Conservation (phyloP, 306 rosid genomes). For the Prunus padus region DNA sequence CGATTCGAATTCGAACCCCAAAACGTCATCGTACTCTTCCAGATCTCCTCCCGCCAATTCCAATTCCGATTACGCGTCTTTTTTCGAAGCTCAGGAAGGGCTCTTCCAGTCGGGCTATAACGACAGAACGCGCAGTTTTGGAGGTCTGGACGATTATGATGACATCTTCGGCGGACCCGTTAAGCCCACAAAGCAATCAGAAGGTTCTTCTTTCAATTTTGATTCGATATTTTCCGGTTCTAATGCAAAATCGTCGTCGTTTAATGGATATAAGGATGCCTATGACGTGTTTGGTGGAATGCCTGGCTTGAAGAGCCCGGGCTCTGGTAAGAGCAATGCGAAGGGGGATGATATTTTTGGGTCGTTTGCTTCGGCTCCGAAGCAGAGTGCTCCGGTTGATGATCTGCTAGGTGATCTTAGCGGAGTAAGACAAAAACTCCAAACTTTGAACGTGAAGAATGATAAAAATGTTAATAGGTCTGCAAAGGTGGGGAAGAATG, state of each 20-base stretch:
- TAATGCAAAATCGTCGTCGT: constrained; percentile 29
- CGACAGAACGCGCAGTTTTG: constrained; percentile 29
- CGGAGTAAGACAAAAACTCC: constrained; percentile 21
- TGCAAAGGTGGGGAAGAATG: constrained; percentile 6
- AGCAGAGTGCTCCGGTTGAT: constrained; percentile 42
- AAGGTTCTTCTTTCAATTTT: constrained; percentile 38
- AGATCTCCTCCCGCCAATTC: constrained; percentile 33
- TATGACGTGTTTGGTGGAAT: constrained; percentile 70
- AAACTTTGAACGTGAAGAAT: constrained; percentile 23
- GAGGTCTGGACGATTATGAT: constrained; percentile 37
- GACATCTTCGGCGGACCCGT: constrained; percentile 46
- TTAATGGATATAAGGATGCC: constrained; percentile 27
- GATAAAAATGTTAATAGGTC: constrained; percentile 11
- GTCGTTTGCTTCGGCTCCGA: constrained; percentile 36
- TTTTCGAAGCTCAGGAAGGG: constrained; percentile 21
- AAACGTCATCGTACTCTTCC: constrained; percentile 41
- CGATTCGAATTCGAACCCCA: constrained; percentile 34
- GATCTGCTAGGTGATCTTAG: constrained; percentile 55
- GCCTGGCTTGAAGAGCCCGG: constrained; percentile 40
- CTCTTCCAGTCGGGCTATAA: constrained; percentile 13
- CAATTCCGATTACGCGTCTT: constrained; percentile 32
- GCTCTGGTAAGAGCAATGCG: constrained; percentile 25
- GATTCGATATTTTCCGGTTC: constrained; percentile 59
- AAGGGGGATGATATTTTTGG: constrained; percentile 35
- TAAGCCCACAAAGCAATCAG: constrained; percentile 28